Evolutionary conservation across 805 yeast genomes (phyloP), one percentile per base, ranked within the genome.

Genomic region (Candida argentea): DNA sequence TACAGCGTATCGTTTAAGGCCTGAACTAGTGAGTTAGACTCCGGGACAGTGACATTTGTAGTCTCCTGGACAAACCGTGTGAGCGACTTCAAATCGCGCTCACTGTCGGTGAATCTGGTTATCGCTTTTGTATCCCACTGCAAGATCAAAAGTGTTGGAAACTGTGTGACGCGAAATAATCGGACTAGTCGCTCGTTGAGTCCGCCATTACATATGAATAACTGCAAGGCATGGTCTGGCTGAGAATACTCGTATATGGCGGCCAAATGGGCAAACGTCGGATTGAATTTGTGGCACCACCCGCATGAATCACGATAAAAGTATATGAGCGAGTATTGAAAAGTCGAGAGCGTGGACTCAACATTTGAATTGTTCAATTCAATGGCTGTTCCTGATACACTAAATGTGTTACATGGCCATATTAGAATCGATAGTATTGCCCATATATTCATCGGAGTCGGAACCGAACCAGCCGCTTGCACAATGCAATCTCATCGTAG

Each of bases 141-240:
- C 34, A 68, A 63, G 19, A 74, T 40, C 37, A 63, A 60, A 27
- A 75, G 32, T 1, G 66, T 53, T 2, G 83, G 83, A 42, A 56
- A 75, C 12, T 57, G 59, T 7, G 38, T 34, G 3, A 74, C 51
- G 10, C 43, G 39, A 33, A 70, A 70, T 26, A 61, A 44, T 19
- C 39, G 40, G 21, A 62, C 48, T 5, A 70, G 46, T 11, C 57
- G 42, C 20, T 42, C 45, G 36, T 48, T 48, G 10, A 22, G 20
- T n/a, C 38, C 34, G 2, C 50, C 57, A 26, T 61, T 48, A 5
- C 52, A 38, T 32, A 53, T 53, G 16, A 56, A 25, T 1, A 57
- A 26, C 34, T 61, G 67, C 14, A 61, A 45, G 12, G 55, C 55
- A 8, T 39, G 31, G 8, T 47, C 42, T 2, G 54, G 65, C 20